Evolutionary conservation across 1,139 yeast species (phyloP).

Genomic region (Torulaspora pretoriensis): DNA sequence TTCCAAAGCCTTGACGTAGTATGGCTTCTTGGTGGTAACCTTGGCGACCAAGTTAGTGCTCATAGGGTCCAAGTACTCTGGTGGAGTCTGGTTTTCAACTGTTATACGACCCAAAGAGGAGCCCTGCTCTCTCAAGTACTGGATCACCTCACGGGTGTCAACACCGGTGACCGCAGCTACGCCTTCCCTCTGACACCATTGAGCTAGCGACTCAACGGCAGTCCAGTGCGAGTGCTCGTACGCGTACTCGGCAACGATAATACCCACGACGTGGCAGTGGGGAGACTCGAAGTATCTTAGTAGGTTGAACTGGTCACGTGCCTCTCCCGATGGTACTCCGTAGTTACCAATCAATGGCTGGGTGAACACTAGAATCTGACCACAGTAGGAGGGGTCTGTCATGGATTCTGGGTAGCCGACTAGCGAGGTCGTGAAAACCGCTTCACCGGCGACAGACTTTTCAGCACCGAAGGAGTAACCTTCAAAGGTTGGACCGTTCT

Average conservation of each 20-base stretch:
- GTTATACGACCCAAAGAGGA: constrained; percentile 87
- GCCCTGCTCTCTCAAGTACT: constrained; percentile 91
- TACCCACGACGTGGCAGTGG: constrained; percentile 86
- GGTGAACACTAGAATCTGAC: constrained; percentile 93
- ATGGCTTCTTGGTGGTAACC: constrained; percentile 93
- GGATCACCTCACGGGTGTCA: constrained; percentile 90
- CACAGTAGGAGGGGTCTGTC: constrained; percentile 97
- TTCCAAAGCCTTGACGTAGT: constrained; percentile 60
- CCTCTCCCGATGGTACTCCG: constrained; percentile 87
- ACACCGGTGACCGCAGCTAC: constrained; percentile 97
- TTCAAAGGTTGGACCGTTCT: constrained; percentile 89
- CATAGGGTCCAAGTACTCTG: constrained; percentile 88
- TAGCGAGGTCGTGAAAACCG: constrained; percentile 93
- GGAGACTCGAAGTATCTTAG: constrained; percentile 91
- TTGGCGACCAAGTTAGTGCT: constrained; percentile 84
- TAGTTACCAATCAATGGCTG: constrained; percentile 97
- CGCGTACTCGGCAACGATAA: constrained; percentile 94
- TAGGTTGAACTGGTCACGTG: constrained; percentile 76
- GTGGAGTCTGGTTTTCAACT: constrained; percentile 63
- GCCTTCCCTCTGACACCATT: constrained; percentile 95
- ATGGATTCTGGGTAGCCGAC: constrained; percentile 98
- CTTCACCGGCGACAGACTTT: constrained; percentile 89
- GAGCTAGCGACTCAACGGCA: constrained; percentile 90
- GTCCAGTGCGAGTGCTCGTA: constrained; percentile 97
- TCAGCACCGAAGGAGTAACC: constrained; percentile 96